These are phyloP conservation scores for Bryum argenteum DNA, from an alignment of 225 moss, liverwort and hornwort genomes.

Conservation along the genomic window DNA sequence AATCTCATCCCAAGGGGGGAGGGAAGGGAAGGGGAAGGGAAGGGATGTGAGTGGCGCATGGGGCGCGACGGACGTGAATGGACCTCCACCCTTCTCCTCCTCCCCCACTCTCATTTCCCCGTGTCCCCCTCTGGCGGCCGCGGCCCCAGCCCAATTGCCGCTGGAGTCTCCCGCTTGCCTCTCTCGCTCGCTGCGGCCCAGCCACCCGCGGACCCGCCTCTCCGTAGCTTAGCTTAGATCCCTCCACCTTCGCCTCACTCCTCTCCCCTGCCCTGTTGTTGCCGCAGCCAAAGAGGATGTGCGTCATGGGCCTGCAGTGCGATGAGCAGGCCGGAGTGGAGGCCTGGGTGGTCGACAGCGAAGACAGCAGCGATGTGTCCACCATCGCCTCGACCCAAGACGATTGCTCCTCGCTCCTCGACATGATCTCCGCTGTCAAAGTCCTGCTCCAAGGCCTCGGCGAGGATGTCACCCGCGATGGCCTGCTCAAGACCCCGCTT, in stretches of 20 bases:
- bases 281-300: not conserved
- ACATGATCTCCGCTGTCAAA: slow-evolving; percentile 80
- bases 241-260: not conserved
- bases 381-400: slow-evolving; percentile 53
- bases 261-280: not conserved
- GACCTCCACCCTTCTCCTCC: not conserved
- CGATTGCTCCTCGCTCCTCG: slow-evolving; percentile 43
- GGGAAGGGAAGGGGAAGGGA: not conserved
- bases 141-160: not conserved
- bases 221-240: too few relatives aligned
- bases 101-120: not conserved
- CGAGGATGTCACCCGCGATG: slow-evolving; percentile 83
- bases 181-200: too few relatives aligned
- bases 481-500: slow-evolving; percentile 80
- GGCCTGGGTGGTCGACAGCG: slow-evolving; percentile 58
- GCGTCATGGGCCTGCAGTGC: slow-evolving; percentile 38
- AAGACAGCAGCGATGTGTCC: slow-evolving; percentile 60
- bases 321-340: slow-evolving; percentile 42
- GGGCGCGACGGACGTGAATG: not conserved
- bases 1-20: not conserved
- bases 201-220: not conserved
- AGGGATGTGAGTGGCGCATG: too few relatives aligned
- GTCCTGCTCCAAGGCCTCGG: slow-evolving; percentile 76
- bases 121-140: too few relatives aligned
- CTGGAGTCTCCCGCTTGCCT: not conserved